Evolutionary conservation across 78 protist genomes (phyloP).

Genomic region (Dictyostelium brefeldianum): DNA sequence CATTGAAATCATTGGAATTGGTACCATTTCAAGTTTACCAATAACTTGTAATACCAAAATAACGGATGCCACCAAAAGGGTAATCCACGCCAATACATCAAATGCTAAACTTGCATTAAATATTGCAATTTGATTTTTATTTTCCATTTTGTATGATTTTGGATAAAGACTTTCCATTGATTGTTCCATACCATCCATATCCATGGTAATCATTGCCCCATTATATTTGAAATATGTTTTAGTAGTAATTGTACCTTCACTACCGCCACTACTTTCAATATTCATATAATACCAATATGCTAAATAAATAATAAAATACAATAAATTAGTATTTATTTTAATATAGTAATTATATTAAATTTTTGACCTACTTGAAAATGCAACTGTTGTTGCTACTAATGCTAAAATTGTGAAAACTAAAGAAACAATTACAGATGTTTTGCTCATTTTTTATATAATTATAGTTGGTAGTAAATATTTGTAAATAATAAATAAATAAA

Average conservation of each 20-base stretch:
- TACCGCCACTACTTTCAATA: not conserved
- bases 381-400: not conserved
- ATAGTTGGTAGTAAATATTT: no score
- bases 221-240: not conserved
- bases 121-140: not conserved
- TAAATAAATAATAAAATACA: not conserved
- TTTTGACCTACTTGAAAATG: not conserved
- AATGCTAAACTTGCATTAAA: not conserved
- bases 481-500: no score
- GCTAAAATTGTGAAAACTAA: not conserved
- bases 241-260: not conserved
- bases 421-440: not conserved
- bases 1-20: not conserved
- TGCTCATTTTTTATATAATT: not conserved
- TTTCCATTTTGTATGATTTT: no score
- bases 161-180: not conserved
- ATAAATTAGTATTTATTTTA: not conserved
- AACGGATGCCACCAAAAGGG: not conserved
- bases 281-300: conserved; percentile 17
- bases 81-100: not conserved
- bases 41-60: not conserved
- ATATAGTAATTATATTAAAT: not conserved
- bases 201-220: not conserved
- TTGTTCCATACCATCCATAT: not conserved
- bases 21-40: not conserved